These are phyloP conservation scores for Plenodomus tracheiphilus DNA, from an alignment of 2,329 filamentous ascomycete genomes.

Conservation along the genomic window DNA sequence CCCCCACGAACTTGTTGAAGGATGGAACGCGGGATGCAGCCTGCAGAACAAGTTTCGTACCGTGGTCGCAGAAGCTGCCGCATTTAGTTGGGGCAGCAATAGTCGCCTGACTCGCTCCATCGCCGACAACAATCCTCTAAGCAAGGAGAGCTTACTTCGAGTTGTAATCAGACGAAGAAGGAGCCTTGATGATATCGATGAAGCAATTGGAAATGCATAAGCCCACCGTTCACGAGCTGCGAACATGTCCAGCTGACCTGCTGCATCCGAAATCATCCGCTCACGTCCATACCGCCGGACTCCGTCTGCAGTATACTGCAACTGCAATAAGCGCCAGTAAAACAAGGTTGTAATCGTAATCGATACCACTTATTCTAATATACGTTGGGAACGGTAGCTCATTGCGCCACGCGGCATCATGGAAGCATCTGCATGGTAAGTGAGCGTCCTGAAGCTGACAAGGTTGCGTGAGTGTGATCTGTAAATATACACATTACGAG, in stretches of 20 bases:
- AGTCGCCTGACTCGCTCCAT: neutral
- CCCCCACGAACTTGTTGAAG: conserved; percentile 1
- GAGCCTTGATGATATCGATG: neutral
- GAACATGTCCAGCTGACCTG: conserved; percentile 6
- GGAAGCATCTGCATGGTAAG: neutral
- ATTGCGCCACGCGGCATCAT: conserved; percentile 4
- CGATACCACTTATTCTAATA: conserved; percentile 1
- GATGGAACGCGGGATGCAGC: neutral
- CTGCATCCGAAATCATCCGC: conserved; percentile 1
- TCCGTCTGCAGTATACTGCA: neutral
- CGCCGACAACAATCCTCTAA: neutral
- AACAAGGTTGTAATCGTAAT: conserved; percentile 1
- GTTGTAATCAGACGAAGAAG: neutral
- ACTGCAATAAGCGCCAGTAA: neutral
- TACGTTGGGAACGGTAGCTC: conserved; percentile 10
- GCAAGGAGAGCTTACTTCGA: neutral
- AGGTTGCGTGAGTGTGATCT: neutral
- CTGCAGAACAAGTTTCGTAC: neutral
- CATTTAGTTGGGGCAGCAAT: neutral
- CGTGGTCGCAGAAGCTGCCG: neutral
- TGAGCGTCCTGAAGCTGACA: neutral
- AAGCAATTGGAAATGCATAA: neutral
- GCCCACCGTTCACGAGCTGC: conserved; percentile 4
- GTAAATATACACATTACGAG: no score
- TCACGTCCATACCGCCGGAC: neutral